Base-by-base conservation (phyloP, 2,329 filamentous ascomycete species). In the Diplodia sapinea region DNA sequence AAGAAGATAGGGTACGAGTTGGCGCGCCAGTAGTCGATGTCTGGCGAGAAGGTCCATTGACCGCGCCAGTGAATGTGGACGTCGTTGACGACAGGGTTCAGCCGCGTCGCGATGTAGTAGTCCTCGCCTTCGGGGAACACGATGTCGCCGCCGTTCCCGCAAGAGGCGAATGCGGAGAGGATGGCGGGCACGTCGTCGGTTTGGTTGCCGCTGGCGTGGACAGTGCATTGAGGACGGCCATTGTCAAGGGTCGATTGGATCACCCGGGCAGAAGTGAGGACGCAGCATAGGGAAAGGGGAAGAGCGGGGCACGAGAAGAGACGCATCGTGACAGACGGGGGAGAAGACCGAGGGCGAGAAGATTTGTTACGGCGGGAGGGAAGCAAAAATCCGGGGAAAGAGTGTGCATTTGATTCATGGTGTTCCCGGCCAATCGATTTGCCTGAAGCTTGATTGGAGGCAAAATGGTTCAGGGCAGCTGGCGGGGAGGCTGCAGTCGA, bases 21-120 rank as follows among this genome's bases (percentile, higher is more conserved):
- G 55, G 82, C 80, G 62, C 85, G 79, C 85, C 85, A 87, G 74
- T 86, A 86, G 20, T 74, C 73, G n/a, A 86, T 74, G 71, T 87
- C 77, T 56, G 82, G 79, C 1, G 83, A 84, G 69, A 84, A 80
- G 52, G 78, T 80, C 84, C 84, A 87, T 56, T 79, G 75, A 1
- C 85, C 85, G 29, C 75, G 77, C 85, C 85, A 87, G 67, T 86
- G 80, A 65, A 87, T 82, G 20, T 68, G 66, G n/a, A 86, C 82
- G 71, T 86, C 80, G 54, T 82, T 76, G 15, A 87, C 71, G 2
- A 83, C 72, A 0, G 83, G 82, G 68, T 86, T 84, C 55, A 87
- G 73, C 51, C 79, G 80, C 11, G 79, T 79, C 5, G 76, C 82
- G 69, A 87, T 86, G 75, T 79, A 82, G 72, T 86, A 87, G 29